A percentile compares a stretch with the other conserved stretches of the same genome.
These are phyloP conservation scores for Tephrocybe sp. DNA, from an alignment of 768 basidiomycete genomes.

Conservation along the genomic window DNA sequence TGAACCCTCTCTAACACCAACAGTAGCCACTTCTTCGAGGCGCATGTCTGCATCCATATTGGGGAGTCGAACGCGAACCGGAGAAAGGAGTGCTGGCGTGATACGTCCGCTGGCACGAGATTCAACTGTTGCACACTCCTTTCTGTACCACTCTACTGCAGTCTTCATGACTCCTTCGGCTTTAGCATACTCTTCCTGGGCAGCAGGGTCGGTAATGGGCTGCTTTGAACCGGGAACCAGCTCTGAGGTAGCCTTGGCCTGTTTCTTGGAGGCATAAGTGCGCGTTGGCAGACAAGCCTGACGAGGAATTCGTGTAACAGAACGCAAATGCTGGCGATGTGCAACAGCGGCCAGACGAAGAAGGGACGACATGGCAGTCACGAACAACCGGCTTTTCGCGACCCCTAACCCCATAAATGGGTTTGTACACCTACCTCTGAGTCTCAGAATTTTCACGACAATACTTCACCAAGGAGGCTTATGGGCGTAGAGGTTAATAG, in stretches of 20 bases:
- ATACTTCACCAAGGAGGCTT: no score
- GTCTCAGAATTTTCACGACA: no score
- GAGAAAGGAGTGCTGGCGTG: constrained; percentile 66
- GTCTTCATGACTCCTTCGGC: constrained; percentile 61
- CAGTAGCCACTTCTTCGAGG: constrained; percentile 73
- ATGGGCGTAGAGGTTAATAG: no score
- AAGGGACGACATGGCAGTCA: background rate
- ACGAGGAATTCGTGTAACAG: background rate
- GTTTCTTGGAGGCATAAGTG: constrained; percentile 30
- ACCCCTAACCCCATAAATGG: background rate
- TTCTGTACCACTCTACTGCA: constrained; percentile 71
- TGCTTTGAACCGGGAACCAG: constrained; percentile 70
- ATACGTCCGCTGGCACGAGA: constrained; percentile 74
- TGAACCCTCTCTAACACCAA: constrained; percentile 78
- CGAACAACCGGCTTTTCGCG: background rate
- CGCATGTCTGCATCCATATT: constrained; percentile 35
- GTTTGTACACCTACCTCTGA: background rate
- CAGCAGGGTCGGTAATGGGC: constrained; percentile 49
- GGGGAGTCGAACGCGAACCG: constrained; percentile 59
- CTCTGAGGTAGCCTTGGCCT: constrained; percentile 48
- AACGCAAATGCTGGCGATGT: background rate
- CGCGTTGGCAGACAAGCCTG: constrained; percentile 2
- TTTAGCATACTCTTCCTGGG: constrained; percentile 60
- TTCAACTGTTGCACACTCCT: constrained; percentile 72
- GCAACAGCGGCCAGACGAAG: constrained; percentile 1